Base-by-base conservation (phyloP, 805 yeast species). In the Blastobotrys terrestris region DNA sequence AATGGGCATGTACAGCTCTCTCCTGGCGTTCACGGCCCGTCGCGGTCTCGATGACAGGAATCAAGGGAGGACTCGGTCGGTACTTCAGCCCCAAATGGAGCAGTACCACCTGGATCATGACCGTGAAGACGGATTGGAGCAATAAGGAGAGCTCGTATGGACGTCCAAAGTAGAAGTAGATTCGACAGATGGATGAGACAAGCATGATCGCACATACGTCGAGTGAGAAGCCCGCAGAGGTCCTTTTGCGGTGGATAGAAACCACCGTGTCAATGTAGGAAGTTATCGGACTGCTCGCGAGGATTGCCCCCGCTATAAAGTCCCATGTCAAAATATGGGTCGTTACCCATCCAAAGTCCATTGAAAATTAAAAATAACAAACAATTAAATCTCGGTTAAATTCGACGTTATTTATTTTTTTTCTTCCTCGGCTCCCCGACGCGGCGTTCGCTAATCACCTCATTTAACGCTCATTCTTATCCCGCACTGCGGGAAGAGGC, bases 181-280 rank as follows among this genome's bases (percentile, higher is more conserved):
- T 83, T 58, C 95, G 74, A 46, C 89, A 69, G 3, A 82, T 78
- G 43, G 89, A 78, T 0, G 96, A 84, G 57, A 88, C 74, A 56
- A 90, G 66, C 96, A 91, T 89, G 4, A 96, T 87, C 4, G 89
- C 91, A 69, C 97, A 91, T 8, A 91, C 87, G 68, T 91, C 97
- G n/a, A 89, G 73, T 3, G 95, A 85, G 63, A 90, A 89, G 19
- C 97, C 97, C 19, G 79, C 73, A 1, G 92, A 78, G 0, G 90
- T 77, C 63, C 82, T 72, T 35, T 79, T 77, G 46, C 76, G 72
- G 60, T 81, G 77, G 13, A 90, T 89, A 57, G 85, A 75, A 46
- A 80, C 72, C 39, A 90, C 78, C 0, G 96, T 89, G 14, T 94
- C 79, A 2, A 96, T 95, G 64, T 91, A 90, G 4, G 96, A 87